Base-by-base conservation (phyloP, 2,329 filamentous ascomycete species). In the Pestalotiopsis sp. region DNA sequence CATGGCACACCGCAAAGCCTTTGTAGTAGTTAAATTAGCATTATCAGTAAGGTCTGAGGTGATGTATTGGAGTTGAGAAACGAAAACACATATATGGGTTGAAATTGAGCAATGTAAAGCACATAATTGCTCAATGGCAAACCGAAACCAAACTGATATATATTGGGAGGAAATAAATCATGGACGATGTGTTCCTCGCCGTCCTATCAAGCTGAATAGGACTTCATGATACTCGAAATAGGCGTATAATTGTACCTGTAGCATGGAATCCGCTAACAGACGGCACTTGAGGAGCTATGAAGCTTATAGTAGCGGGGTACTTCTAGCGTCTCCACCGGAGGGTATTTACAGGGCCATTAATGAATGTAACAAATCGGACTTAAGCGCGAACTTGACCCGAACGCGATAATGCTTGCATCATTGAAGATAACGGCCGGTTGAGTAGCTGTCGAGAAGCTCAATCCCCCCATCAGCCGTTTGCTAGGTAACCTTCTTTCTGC, bases 361-460 rank as follows among this genome's bases (percentile, higher is more conserved):
- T 27, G 11, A 27, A 12, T 25, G 57, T 11, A 59, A 20, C 57
- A 59, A 36, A 45, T 64, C 61, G 61, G 61, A 64, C 61, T 64
- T 64, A 64, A 64, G 38, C 61, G 61, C 39, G 38, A 49, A 9
- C 31, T 20, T 25, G 61, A 39, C 38, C 61, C 61, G 61, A 36
- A 59, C 57, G 61, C 61, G 39, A 25, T 27, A 20, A n/a, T 25
- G 39, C 61, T 64, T 64, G 61, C 61, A 64, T 64, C 61, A 64
- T 64, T 31, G 25, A 27, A 36, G 61, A 64, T 25, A 49, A 39
- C 38, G 23, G 45, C 17, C 45, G 45, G 45, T 52, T 52, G 45
- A 9, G 20, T 52, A 5, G 45, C 3, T 11, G 38, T 64, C 17
- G 41, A 52, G 17, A n/a, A n/a, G 45, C 45, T 52, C n/a, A 52